Evolutionary conservation across 2,329 filamentous ascomycete genomes (phyloP).

Genomic region (Cadophora sp.): DNA sequence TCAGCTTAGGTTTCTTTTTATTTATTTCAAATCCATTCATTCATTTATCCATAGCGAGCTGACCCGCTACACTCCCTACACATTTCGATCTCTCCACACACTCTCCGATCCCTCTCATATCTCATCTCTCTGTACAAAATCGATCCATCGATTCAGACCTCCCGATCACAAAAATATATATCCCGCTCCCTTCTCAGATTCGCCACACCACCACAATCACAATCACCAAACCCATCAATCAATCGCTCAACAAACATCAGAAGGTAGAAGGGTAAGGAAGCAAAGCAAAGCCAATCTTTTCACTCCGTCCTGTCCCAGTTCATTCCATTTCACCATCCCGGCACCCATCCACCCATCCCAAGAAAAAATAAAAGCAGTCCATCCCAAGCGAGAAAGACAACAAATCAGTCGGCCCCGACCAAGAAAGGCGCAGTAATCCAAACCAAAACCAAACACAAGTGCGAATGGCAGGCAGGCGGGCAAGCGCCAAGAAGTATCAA

Average conservation of each 20-base stretch:
- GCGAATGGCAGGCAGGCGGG: not conserved
- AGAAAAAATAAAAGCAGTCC: not conserved
- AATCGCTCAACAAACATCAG: not conserved
- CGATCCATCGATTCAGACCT: not conserved
- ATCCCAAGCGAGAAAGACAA: not conserved
- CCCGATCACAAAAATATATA: not conserved
- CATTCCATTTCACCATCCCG: slow-evolving; percentile 4
- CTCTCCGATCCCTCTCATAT: not conserved
- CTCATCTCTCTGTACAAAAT: slow-evolving; percentile 1
- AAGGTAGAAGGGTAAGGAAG: not conserved
- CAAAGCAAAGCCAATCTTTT: slow-evolving; percentile 5
- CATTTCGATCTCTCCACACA: not conserved
- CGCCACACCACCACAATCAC: not conserved
- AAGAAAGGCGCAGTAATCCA: not conserved
- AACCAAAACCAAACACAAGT: not conserved
- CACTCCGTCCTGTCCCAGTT: not conserved
- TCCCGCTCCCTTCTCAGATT: not conserved
- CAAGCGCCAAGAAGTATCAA: not conserved
- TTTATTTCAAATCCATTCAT: not conserved
- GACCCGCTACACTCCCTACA: not conserved
- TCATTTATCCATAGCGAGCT: not conserved
- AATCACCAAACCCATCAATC: not conserved
- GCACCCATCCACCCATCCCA: not conserved
- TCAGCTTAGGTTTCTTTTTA: too few species aligned
- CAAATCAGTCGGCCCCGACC: not conserved